A percentile compares a stretch with the other conserved stretches of the same genome.
phyloP scores from a whole-genome alignment of 108 stramenopile genomes.

The Conticribra guillardii region DNA sequence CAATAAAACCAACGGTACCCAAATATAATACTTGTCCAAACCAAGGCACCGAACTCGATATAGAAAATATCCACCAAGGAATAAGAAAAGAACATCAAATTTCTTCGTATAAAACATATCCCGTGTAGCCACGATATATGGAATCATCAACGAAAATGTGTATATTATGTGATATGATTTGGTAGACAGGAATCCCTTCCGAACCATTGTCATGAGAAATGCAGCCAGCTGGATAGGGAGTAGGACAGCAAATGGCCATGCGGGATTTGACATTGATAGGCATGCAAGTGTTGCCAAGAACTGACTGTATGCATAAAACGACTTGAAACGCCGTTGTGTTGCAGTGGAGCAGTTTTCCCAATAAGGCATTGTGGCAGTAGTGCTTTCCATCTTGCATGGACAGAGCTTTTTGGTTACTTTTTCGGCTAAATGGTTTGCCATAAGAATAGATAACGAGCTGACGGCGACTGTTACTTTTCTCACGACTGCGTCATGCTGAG shows the following conservation, averaged over 20 bases:
- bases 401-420: slow-evolving; percentile 53
- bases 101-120: slow-evolving; percentile 1
- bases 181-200: slow-evolving; percentile 63
- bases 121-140: slow-evolving; percentile 58
- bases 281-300: slow-evolving; percentile 69
- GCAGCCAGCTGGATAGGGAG: slow-evolving; percentile 69
- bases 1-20: slow-evolving; percentile 45
- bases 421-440: slow-evolving; percentile 49
- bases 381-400: slow-evolving; percentile 39
- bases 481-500: slow-evolving; percentile 27
- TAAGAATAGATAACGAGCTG: slow-evolving; percentile 29
- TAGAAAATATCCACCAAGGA: slow-evolving; percentile 42
- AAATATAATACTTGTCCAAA: slow-evolving; percentile 59
- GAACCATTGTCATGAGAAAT: slow-evolving; percentile 74
- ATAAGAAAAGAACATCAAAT: slow-evolving; percentile 19
- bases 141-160: slow-evolving; percentile 51
- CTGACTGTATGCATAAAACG: slow-evolving; percentile 71
- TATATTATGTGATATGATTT: slow-evolving; percentile 63
- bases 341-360: slow-evolving; percentile 61
- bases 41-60: slow-evolving; percentile 54
- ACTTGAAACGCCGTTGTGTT: slow-evolving; percentile 69
- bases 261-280: slow-evolving; percentile 51
- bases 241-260: slow-evolving; percentile 56
- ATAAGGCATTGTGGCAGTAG: slow-evolving; percentile 76
- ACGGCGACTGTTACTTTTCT: slow-evolving; percentile 41